Percentiles rank a stretch among this genome's conserved stretches.
These are phyloP conservation scores for Solanum chacoense DNA, from an alignment of 305 asterid genomes.

Conservation along the genomic window DNA sequence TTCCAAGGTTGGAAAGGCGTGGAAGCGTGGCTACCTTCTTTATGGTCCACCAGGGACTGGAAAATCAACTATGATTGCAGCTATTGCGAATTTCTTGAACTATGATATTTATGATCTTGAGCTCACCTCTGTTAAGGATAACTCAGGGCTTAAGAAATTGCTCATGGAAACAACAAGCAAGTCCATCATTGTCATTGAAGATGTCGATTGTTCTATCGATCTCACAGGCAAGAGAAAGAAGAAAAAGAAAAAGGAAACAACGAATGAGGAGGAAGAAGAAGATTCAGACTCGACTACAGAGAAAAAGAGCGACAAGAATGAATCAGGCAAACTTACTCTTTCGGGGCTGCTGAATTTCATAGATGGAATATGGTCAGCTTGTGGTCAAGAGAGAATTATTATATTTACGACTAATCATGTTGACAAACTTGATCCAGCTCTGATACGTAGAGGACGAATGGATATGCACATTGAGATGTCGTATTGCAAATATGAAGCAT, in stretches of 20 bases:
- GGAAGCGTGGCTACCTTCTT: slow-evolving; percentile 10
- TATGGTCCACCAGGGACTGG: slow-evolving; percentile 11
- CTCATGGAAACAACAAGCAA: slow-evolving; percentile 35
- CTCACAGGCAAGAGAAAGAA: slow-evolving; percentile 40
- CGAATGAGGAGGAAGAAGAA: neutral
- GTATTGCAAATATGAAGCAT: slow-evolving; percentile 5
- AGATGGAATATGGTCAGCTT: neutral
- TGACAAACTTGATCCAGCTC: neutral
- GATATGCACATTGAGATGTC: slow-evolving; percentile 11
- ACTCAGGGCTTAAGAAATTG: neutral
- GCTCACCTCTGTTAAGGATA: neutral
- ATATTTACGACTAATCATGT: neutral
- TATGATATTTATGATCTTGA: slow-evolving; percentile 6
- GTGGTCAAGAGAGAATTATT: neutral
- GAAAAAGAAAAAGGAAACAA: neutral
- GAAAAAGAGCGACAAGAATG: neutral
- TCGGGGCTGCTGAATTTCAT: neutral
- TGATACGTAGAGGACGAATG: neutral
- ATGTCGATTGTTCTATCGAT: slow-evolving; percentile 44
- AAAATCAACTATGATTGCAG: slow-evolving; percentile 9
- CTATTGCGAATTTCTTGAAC: neutral
- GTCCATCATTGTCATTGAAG: slow-evolving; percentile 45
- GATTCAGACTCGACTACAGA: neutral
- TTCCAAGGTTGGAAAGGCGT: neutral
- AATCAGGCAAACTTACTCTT: neutral